These are phyloP conservation scores for Magnusiomyces sp. DNA, from an alignment of 1,139 yeast species.

Conservation along the genomic window DNA sequence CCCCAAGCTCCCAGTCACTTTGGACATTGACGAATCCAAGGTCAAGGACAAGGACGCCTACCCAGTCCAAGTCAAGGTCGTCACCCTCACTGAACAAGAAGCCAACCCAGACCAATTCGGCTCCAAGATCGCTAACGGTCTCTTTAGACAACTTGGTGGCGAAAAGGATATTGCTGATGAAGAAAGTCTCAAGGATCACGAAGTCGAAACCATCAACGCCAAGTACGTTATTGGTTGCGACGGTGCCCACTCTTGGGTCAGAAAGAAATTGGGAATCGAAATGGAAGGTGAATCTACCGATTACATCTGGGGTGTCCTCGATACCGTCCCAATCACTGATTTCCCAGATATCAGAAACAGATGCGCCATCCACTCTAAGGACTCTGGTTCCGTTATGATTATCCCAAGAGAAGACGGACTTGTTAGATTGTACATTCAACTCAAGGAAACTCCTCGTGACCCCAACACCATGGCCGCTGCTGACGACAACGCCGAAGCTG, in stretches of 20 bases:
- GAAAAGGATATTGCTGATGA: conserved; percentile 19
- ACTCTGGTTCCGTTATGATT: conserved; percentile 32
- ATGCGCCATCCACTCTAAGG: conserved; percentile 33
- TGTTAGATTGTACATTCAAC: conserved; percentile 31
- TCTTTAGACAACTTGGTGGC: conserved; percentile 31
- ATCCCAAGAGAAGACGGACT: conserved; percentile 34
- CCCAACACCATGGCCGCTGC: too few relatives aligned
- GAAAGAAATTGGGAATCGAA: conserved; percentile 27
- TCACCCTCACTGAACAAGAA: conserved; percentile 20
- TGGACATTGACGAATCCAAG: conserved; percentile 25
- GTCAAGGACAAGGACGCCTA: conserved; percentile 25
- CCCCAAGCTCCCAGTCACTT: conserved; percentile 26
- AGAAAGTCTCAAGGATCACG: conserved; percentile 7
- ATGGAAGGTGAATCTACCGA: conserved; percentile 36
- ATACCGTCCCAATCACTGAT: conserved; percentile 33
- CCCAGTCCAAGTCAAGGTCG: conserved; percentile 29
- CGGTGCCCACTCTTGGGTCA: conserved; percentile 36
- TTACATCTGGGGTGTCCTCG: conserved; percentile 36
- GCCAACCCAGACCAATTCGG: conserved; percentile 28
- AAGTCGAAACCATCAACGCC: conserved; percentile 24
- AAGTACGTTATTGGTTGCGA: conserved; percentile 35
- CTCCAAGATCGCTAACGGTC: conserved; percentile 26
- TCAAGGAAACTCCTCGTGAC: conserved; percentile 27
- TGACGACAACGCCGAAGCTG: conserved; percentile 10
- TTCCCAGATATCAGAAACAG: conserved; percentile 35